phyloP scores from a whole-genome alignment of 2,329 filamentous ascomycete species.

The Botrytis cinerea region DNA sequence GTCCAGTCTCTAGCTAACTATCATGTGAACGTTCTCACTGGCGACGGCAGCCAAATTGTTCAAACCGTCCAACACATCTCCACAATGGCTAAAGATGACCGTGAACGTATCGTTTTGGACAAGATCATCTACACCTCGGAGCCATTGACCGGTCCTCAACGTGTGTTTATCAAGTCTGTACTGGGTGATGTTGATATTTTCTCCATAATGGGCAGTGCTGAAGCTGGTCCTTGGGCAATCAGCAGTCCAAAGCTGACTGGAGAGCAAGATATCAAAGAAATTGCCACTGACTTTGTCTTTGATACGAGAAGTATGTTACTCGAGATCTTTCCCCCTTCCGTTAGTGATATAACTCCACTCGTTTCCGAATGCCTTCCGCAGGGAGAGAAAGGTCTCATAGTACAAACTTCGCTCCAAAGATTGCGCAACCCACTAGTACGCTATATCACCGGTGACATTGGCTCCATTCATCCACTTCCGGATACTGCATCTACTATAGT shows the following conservation, averaged over 20 bases:
- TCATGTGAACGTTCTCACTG: constrained; percentile 3
- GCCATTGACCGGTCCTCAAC: constrained; percentile 5
- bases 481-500: neutral
- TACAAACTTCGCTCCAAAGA: constrained; percentile 14
- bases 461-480: neutral
- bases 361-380: neutral
- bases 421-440: constrained; percentile 11
- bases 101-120: neutral
- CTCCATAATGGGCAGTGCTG: constrained; percentile 7
- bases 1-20: neutral
- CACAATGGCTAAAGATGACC: neutral
- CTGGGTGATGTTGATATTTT: constrained; percentile 4
- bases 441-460: constrained; percentile 5
- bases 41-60: constrained; percentile 6
- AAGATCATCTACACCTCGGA: constrained; percentile 16
- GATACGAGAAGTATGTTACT: constrained; percentile 5
- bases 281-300: neutral
- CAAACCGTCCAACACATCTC: neutral
- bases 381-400: neutral
- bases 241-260: constrained; percentile 9
- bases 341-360: neutral
- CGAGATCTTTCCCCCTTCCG: constrained; percentile 1
- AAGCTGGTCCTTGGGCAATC: constrained; percentile 11
- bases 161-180: neutral
- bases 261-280: neutral